Evolutionary conservation across 139 green algal genomes (phyloP).

Genomic region (Tetraselmis striata): DNA sequence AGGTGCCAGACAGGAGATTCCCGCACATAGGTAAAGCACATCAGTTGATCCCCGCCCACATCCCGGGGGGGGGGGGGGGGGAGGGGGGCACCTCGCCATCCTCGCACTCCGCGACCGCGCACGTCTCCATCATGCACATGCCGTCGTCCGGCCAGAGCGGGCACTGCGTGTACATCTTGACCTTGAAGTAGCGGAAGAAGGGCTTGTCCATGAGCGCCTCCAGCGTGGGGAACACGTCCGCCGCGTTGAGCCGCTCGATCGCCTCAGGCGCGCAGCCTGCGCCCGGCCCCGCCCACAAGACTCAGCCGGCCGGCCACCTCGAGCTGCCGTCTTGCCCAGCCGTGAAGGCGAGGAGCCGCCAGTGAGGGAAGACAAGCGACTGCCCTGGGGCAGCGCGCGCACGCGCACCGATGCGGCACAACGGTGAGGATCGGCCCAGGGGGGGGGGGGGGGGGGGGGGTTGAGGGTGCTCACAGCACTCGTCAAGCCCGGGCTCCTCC

Average conservation of each 20-base stretch:
- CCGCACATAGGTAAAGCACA: too few relatives aligned
- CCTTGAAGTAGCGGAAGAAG: constrained; percentile 93
- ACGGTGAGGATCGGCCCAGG: not conserved
- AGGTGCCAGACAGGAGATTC: too few relatives aligned
- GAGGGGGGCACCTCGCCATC: not conserved
- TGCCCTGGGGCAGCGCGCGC: not conserved
- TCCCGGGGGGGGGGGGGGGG: too few relatives aligned
- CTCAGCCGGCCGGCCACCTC: too few relatives aligned
- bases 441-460: too few relatives aligned
- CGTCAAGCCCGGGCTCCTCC: not conserved
- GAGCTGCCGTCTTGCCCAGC: not conserved
- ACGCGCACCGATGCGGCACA: not conserved
- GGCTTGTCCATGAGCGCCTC: constrained; percentile 57
- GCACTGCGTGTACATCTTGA: constrained; percentile 88
- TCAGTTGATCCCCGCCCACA: too few relatives aligned
- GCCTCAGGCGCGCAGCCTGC: constrained; percentile 70
- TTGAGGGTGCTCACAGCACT: not conserved
- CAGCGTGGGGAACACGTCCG: constrained; percentile 55
- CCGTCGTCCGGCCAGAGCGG: constrained; percentile 91
- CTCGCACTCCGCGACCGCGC: constrained; percentile 19
- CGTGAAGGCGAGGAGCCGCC: not conserved
- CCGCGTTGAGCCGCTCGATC: constrained; percentile 59
- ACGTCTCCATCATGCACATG: constrained; percentile 78
- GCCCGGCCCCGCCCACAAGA: not conserved
- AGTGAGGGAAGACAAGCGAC: too few relatives aligned